Conservation (phyloP, 352 stramenopile genomes). For the Globisporangium megalacanthum region DNA sequence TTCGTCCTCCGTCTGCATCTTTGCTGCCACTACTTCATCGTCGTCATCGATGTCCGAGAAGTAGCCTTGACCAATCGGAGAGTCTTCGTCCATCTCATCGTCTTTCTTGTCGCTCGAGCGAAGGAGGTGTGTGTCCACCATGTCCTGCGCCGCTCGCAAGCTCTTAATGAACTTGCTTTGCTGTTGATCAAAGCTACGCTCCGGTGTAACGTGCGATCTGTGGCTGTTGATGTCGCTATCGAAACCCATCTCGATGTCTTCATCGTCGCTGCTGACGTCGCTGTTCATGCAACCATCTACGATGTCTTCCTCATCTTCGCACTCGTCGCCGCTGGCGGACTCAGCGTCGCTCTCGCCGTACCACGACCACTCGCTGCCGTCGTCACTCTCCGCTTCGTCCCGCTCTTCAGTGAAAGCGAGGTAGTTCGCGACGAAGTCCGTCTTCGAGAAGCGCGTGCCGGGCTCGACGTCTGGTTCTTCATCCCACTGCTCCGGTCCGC, state of each 20-base stretch:
- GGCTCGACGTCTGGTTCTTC: slow-evolving; percentile 62
- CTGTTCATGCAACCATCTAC: not conserved
- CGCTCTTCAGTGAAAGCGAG: slow-evolving; percentile 29
- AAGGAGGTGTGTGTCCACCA: slow-evolving; percentile 46
- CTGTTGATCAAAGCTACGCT: slow-evolving; percentile 9
- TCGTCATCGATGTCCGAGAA: slow-evolving; percentile 62
- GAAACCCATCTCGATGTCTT: slow-evolving; percentile 18
- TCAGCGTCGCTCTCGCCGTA: slow-evolving; percentile 60
- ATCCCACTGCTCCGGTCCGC: slow-evolving; percentile 11
- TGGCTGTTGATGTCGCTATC: slow-evolving; percentile 7
- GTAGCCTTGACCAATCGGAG: slow-evolving; percentile 58
- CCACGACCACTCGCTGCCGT: slow-evolving; percentile 54
- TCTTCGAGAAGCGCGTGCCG: slow-evolving; percentile 36
- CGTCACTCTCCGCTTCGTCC: slow-evolving; percentile 37
- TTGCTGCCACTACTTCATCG: slow-evolving; percentile 17
- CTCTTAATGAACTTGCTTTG: slow-evolving; percentile 42
- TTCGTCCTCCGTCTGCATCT: slow-evolving; percentile 30
- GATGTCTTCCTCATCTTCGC: slow-evolving; percentile 6
- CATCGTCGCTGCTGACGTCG: not conserved
- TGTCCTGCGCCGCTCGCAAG: slow-evolving; percentile 31
- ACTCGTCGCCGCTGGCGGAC: slow-evolving; percentile 22
- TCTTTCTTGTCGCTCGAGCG: slow-evolving; percentile 19
- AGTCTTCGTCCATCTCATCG: slow-evolving; percentile 30
- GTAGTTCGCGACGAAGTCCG: slow-evolving; percentile 65
- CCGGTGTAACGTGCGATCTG: slow-evolving; percentile 9